Percentiles rank a stretch among this genome's conserved stretches.
Conservation (phyloP, 495 filamentous ascomycete genomes). For the Penicillium waksmanii region DNA sequence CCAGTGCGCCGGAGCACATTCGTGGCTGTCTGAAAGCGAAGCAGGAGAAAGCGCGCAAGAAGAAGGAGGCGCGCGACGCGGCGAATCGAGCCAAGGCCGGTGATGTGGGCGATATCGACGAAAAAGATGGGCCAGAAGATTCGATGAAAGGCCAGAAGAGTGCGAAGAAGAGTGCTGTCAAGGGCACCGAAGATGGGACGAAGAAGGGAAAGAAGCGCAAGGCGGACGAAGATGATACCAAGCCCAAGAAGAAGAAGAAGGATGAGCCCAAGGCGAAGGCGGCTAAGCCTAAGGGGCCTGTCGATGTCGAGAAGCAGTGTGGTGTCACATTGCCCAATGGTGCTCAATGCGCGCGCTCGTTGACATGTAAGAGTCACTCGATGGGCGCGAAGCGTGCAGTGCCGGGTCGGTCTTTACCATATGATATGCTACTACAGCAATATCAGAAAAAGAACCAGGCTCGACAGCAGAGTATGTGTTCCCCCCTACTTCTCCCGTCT, state of each 20-base stretch:
- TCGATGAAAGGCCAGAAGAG: constrained; percentile 59
- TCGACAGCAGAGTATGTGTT: constrained; percentile 81
- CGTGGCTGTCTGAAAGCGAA: constrained; percentile 74
- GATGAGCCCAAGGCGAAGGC: constrained; percentile 85
- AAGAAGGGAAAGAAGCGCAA: constrained; percentile 93
- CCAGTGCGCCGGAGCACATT: constrained; percentile 65
- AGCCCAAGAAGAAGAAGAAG: constrained; percentile 91
- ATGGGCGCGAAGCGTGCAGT: constrained; percentile 96
- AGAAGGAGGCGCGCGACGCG: constrained; percentile 71
- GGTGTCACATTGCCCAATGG: constrained; percentile 86
- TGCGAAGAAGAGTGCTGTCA: constrained; percentile 72
- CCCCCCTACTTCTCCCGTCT: background rate
- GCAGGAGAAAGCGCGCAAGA: constrained; percentile 77
- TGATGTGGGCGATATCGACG: constrained; percentile 61
- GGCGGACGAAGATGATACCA: constrained; percentile 71
- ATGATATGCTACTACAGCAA: constrained; percentile 88
- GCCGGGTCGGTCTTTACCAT: constrained; percentile 86
- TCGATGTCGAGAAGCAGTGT: constrained; percentile 97
- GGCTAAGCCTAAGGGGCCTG: constrained; percentile 89
- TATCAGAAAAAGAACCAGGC: constrained; percentile 99
- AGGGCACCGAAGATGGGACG: constrained; percentile 61
- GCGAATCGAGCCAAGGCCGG: constrained; percentile 64
- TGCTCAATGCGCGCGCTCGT: constrained; percentile 82
- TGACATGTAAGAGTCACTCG: constrained; percentile 95
- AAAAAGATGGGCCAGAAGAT: constrained; percentile 43